These are phyloP conservation scores for Maudiozyma serrabonitensis DNA, from an alignment of 805 yeast genomes.

Conservation along the genomic window DNA sequence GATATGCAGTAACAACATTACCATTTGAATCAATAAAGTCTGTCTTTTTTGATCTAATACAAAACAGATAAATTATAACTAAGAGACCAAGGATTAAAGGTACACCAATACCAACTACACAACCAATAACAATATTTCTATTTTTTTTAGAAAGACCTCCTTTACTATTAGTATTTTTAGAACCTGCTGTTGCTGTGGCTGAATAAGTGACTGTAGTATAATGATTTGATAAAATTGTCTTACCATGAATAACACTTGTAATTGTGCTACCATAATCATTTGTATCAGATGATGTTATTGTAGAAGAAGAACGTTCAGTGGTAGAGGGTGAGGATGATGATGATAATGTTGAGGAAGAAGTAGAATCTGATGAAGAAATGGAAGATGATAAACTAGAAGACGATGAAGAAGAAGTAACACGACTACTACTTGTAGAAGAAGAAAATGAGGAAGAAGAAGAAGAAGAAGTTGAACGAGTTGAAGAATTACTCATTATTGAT, in stretches of 20 bases:
- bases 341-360: background rate
- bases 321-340: conserved; percentile 4
- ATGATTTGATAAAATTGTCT: conserved; percentile 24
- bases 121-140: conserved; percentile 50
- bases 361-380: background rate
- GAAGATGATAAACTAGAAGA: background rate
- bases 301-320: background rate
- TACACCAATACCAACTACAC: conserved; percentile 60
- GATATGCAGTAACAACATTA: conserved; percentile 22
- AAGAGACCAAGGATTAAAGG: conserved; percentile 33
- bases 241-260: conserved; percentile 23
- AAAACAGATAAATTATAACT: conserved; percentile 15
- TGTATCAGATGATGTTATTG: conserved; percentile 6
- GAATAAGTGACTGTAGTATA: conserved; percentile 24
- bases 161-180: conserved; percentile 12
- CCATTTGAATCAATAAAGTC: conserved; percentile 27
- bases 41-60: conserved; percentile 18
- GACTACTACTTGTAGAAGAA: background rate
- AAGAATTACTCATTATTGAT: background rate
- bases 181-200: conserved; percentile 16
- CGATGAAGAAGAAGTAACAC: background rate
- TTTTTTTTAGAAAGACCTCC: conserved; percentile 38
- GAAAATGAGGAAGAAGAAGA: background rate
- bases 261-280: conserved; percentile 6
- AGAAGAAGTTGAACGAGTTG: background rate